Conservation (phyloP, 2,329 filamentous ascomycete genomes). For the Elsinoe arachidis region DNA sequence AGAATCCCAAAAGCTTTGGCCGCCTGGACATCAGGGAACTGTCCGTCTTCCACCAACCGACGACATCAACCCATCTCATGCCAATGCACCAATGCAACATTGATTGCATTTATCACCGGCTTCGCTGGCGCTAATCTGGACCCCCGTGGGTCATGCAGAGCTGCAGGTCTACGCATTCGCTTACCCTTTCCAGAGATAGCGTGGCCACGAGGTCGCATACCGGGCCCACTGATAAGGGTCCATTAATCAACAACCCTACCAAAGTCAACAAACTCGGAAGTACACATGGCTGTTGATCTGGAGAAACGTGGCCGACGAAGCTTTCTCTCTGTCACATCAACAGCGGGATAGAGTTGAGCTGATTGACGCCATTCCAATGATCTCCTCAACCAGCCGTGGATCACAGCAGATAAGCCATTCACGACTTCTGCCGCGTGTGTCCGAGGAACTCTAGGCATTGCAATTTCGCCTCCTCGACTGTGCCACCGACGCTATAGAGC, state of each 20-base stretch:
- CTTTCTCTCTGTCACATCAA: not conserved
- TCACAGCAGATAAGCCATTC: not conserved
- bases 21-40: not conserved
- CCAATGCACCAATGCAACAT: constrained; percentile 2
- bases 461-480: not conserved
- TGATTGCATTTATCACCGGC: not conserved
- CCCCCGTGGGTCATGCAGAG: not conserved
- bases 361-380: not conserved
- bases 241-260: not conserved
- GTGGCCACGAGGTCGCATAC: not conserved
- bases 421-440: not conserved
- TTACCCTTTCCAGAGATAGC: not conserved
- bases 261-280: not conserved
- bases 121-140: not conserved
- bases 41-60: not conserved
- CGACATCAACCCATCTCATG: not conserved
- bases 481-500: not conserved
- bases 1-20: not conserved
- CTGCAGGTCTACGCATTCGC: not conserved
- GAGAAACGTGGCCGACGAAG: not conserved
- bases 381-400: not conserved
- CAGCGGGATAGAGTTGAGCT: not conserved
- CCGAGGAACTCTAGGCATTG: not conserved
- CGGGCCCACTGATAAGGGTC: constrained; percentile 3
- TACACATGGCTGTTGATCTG: not conserved